Conservation (phyloP, 2,329 filamentous ascomycete genomes). For the Pestalotiopsis sp. region DNA sequence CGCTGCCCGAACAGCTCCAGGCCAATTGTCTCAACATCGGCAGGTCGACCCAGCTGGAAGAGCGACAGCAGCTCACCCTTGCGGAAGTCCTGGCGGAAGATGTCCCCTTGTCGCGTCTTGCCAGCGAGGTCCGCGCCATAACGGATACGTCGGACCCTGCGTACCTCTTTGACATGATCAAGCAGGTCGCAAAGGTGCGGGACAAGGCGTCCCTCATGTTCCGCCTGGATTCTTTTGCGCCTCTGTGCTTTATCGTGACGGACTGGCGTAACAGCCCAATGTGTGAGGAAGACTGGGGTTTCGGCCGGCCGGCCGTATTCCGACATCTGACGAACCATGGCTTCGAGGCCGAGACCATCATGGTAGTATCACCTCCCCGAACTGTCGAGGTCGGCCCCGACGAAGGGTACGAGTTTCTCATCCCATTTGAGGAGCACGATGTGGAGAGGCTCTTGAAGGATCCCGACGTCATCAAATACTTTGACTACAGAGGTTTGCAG, state of each 20-base stretch:
- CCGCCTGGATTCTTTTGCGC: neutral
- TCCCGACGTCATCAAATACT: constrained; percentile 1
- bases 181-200: neutral
- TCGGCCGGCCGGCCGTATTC: neutral
- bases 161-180: neutral
- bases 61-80: neutral
- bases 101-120: neutral
- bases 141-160: neutral
- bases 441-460: neutral
- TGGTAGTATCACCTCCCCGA: neutral
- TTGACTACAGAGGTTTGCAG: constrained; percentile 2
- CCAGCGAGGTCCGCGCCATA: neutral
- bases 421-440: constrained; percentile 8
- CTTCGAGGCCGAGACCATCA: neutral
- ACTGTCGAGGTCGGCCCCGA: neutral
- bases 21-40: neutral
- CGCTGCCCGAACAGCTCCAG: neutral
- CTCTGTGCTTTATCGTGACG: neutral
- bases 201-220: constrained; percentile 3
- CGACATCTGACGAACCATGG: neutral
- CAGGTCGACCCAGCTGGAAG: neutral
- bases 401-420: neutral
- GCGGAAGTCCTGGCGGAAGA: neutral
- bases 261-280: constrained; percentile 1
- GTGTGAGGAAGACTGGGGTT: neutral